phyloP scores from a whole-genome alignment of 2,329 filamentous ascomycete species.

The Venturia aucupariae region DNA sequence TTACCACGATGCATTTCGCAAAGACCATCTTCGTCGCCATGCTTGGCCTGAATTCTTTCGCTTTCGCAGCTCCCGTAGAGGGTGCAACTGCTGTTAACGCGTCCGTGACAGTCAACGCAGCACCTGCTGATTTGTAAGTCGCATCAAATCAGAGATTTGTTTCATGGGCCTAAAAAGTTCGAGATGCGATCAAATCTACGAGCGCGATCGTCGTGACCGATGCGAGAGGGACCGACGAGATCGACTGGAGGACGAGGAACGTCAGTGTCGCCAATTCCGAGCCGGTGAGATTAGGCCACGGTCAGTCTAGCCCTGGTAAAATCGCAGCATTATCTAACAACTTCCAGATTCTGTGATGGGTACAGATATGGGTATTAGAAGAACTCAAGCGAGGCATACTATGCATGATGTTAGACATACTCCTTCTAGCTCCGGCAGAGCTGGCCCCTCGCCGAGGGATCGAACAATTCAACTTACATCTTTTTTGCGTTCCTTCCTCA shows the following conservation, averaged over 20 bases:
- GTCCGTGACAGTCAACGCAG: background rate
- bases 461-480: no score
- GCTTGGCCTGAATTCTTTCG: background rate
- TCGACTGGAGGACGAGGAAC: background rate
- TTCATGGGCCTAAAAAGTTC: background rate
- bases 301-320: background rate
- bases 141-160: no score
- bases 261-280: background rate
- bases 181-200: background rate
- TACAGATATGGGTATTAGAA: background rate
- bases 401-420: background rate
- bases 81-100: background rate
- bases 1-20: background rate
- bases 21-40: slow-evolving; percentile 2
- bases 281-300: background rate
- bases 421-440: background rate
- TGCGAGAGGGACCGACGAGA: background rate
- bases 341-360: background rate
- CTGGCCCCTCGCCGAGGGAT: background rate
- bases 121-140: background rate
- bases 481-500: no score
- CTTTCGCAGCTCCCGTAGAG: background rate
- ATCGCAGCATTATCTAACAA: background rate
- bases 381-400: background rate
- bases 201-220: background rate